Conservation (phyloP, 2,329 filamentous ascomycete genomes). For the Talaromyces atroroseus region DNA sequence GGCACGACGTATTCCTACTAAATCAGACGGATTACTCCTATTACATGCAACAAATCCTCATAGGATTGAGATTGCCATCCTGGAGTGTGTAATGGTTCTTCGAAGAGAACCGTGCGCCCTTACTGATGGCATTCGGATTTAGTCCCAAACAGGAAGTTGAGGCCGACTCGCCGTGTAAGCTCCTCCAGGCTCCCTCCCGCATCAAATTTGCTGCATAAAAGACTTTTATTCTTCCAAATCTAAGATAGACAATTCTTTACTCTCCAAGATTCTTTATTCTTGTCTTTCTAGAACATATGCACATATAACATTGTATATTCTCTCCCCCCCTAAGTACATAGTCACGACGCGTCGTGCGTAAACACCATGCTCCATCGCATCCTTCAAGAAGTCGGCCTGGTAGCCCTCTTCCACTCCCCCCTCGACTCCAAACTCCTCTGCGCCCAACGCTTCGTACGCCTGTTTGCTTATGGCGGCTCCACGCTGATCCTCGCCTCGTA, state of each 20-base stretch:
- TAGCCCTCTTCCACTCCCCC: conserved; percentile 33
- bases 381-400: conserved; percentile 31
- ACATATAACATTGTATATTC: neutral
- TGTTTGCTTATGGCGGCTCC: conserved; percentile 60
- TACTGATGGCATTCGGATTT: neutral
- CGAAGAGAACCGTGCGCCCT: no score
- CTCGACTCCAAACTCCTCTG: conserved; percentile 36
- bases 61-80: no score
- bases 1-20: no score
- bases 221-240: no score
- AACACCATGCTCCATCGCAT: conserved; percentile 8
- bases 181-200: neutral
- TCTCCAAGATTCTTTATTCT: neutral
- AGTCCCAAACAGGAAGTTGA: neutral
- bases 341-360: neutral
- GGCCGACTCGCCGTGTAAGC: neutral
- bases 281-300: neutral
- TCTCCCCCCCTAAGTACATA: neutral
- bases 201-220: neutral
- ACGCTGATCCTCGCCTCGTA: conserved; percentile 59
- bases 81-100: no score
- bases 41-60: no score
- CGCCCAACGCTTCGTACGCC: conserved; percentile 44
- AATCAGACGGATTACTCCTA: no score
- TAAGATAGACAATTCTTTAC: no score